Conservation (phyloP, 2,329 filamentous ascomycete genomes). For the Stagonosporopsis chrysanthemi region DNA sequence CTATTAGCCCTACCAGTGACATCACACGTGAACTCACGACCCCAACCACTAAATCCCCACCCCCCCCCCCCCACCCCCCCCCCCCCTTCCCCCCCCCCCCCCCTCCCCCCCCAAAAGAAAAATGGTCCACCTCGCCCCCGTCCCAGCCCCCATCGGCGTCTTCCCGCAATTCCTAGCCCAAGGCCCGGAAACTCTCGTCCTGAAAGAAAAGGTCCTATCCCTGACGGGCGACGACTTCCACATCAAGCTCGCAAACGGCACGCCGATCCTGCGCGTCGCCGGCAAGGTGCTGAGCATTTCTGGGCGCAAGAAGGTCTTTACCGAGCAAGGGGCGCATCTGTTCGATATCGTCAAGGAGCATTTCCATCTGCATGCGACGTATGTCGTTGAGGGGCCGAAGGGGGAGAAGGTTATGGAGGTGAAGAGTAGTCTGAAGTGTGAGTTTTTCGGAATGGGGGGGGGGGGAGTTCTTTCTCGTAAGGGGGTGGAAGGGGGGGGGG, state of each 20-base stretch:
- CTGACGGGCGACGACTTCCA: conserved; percentile 70
- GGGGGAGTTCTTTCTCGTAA: not conserved
- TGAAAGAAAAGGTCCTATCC: conserved; percentile 69
- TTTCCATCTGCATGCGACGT: conserved; percentile 62
- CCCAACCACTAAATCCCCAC: not conserved
- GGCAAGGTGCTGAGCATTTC: conserved; percentile 62
- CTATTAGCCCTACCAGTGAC: no score
- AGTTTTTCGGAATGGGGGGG: no score
- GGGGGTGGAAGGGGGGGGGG: not conserved
- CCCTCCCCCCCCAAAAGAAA: conserved; percentile 6
- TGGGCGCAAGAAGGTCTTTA: conserved; percentile 63
- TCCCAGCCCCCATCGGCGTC: conserved; percentile 36
- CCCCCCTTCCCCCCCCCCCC: not conserved
- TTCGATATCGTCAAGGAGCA: conserved; percentile 66
- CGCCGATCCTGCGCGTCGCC: conserved; percentile 63
- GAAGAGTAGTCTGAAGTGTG: conserved; percentile 62
- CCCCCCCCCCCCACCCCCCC: not conserved
- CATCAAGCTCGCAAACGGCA: conserved; percentile 63
- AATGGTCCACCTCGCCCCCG: conserved; percentile 24
- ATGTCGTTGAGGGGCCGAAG: conserved; percentile 56
- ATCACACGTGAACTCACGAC: no score
- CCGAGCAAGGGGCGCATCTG: conserved; percentile 62
- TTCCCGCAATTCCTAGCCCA: conserved; percentile 40
- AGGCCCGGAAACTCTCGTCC: conserved; percentile 56
- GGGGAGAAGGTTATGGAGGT: conserved; percentile 62